Conservation (phyloP, 441 rosid species). For the Eruca vesicaria region DNA sequence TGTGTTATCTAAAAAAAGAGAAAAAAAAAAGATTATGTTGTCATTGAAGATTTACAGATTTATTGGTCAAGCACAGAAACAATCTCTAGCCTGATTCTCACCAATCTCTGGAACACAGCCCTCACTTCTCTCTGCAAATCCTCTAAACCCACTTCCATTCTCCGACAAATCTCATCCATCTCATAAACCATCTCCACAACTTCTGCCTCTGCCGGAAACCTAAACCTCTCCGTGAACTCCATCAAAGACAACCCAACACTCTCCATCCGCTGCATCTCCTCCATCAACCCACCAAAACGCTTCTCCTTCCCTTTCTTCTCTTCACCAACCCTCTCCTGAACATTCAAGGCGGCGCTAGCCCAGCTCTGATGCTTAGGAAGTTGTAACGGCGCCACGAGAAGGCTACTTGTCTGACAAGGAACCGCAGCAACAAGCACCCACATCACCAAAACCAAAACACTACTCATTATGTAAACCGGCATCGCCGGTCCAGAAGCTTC, state of each 20-base stretch:
- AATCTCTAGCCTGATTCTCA: slow-evolving; percentile 73
- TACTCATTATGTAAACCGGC: slow-evolving; percentile 64
- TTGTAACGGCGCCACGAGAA: slow-evolving; percentile 51
- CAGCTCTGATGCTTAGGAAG: slow-evolving; percentile 69
- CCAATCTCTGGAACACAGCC: slow-evolving; percentile 79
- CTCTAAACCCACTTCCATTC: slow-evolving; percentile 76
- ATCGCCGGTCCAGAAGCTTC: slow-evolving; percentile 57
- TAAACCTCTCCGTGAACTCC: slow-evolving; percentile 66
- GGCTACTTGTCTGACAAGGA: slow-evolving; percentile 88
- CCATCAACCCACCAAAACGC: slow-evolving; percentile 60
- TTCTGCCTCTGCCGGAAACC: slow-evolving; percentile 67
- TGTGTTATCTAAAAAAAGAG: not conserved
- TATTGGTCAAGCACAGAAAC: slow-evolving; percentile 57
- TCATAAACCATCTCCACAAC: slow-evolving; percentile 54
- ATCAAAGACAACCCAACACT: slow-evolving; percentile 51
- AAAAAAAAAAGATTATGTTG: not conserved
- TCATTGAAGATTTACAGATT: slow-evolving; percentile 36
- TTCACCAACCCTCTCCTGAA: slow-evolving; percentile 78
- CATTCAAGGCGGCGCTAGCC: slow-evolving; percentile 55
- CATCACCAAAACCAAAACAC: slow-evolving; percentile 60
- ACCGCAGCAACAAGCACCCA: slow-evolving; percentile 74
- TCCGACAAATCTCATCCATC: slow-evolving; percentile 64
- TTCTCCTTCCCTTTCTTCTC: slow-evolving; percentile 92
- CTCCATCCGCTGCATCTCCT: slow-evolving; percentile 85
- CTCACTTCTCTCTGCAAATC: slow-evolving; percentile 78